Percentiles rank a stretch among this genome's conserved stretches.
Evolutionary conservation across 495 filamentous ascomycete genomes (phyloP).

Genomic region (Penicillium antarcticum): DNA sequence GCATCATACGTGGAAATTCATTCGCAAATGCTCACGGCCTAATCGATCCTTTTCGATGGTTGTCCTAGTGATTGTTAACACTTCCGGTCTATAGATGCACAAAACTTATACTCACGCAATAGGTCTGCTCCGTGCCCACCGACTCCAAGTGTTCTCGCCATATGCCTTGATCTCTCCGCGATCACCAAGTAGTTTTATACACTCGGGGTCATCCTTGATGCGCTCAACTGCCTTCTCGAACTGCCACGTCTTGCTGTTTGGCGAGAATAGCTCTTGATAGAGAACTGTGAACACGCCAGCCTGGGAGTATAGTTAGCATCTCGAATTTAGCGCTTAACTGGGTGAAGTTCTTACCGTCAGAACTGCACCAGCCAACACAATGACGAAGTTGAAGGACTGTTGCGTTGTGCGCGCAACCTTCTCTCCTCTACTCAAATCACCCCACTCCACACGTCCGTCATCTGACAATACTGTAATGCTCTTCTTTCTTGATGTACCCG

Average conservation of each 20-base stretch:
- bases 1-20: constrained; percentile 78
- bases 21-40: constrained; percentile 77
- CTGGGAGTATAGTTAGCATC: constrained; percentile 38
- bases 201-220: constrained; percentile 68
- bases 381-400: constrained; percentile 80
- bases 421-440: constrained; percentile 65
- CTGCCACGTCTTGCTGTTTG: constrained; percentile 78
- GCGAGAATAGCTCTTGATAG: constrained; percentile 82
- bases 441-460: constrained; percentile 77
- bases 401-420: constrained; percentile 85
- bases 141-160: constrained; percentile 78
- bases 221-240: constrained; percentile 85
- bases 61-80: constrained; percentile 43
- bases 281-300: constrained; percentile 73
- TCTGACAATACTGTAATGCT: constrained; percentile 80
- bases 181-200: constrained; percentile 71
- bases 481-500: constrained; percentile 39
- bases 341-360: constrained; percentile 53
- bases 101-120: constrained; percentile 61
- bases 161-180: constrained; percentile 73
- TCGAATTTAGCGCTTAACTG: background rate
- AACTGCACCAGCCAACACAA: constrained; percentile 70
- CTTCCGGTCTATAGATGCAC: background rate
- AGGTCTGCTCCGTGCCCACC: constrained; percentile 81
- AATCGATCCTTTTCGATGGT: constrained; percentile 62